These are phyloP conservation scores for Xylaria sp. DNA, from an alignment of 2,329 filamentous ascomycete species.

Conservation along the genomic window DNA sequence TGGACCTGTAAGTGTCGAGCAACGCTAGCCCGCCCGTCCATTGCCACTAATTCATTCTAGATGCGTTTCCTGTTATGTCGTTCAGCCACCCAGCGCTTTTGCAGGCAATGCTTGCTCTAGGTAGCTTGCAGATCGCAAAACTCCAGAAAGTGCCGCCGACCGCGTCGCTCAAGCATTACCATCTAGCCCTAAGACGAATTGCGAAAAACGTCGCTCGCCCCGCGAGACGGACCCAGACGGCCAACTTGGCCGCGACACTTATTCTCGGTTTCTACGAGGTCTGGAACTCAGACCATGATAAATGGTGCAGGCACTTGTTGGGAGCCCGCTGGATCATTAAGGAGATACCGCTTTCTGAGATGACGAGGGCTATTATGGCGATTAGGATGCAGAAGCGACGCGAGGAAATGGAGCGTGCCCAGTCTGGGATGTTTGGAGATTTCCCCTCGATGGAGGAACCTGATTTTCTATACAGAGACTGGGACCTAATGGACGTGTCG, in stretches of 20 bases:
- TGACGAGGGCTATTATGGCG: slow-evolving; percentile 76
- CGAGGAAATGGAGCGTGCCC: slow-evolving; percentile 45
- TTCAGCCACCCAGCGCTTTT: slow-evolving; percentile 87
- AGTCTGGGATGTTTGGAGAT: slow-evolving; percentile 41
- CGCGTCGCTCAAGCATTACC: slow-evolving; percentile 91
- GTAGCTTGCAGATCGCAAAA: slow-evolving; percentile 88
- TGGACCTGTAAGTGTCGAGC: slow-evolving; percentile 60
- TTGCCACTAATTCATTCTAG: slow-evolving; percentile 53
- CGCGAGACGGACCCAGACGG: slow-evolving; percentile 75
- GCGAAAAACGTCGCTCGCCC: slow-evolving; percentile 78
- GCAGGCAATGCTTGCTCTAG: slow-evolving; percentile 89
- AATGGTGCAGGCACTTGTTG: slow-evolving; percentile 93
- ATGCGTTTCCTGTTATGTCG: slow-evolving; percentile 85
- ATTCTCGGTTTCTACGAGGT: slow-evolving; percentile 93
- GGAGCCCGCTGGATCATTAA: slow-evolving; percentile 84
- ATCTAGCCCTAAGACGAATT: slow-evolving; percentile 82
- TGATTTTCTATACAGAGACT: slow-evolving; percentile 48
- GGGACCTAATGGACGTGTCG: slow-evolving; percentile 53
- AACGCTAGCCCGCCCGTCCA: not conserved
- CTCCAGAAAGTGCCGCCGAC: slow-evolving; percentile 79
- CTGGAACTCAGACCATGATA: slow-evolving; percentile 91
- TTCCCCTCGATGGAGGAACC: slow-evolving; percentile 43
- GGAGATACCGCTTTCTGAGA: slow-evolving; percentile 81
- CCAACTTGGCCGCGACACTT: slow-evolving; percentile 88
- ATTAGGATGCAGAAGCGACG: slow-evolving; percentile 61